Conservation (phyloP, 1,284 basidiomycete genomes). For the Thecaphora thlaspeos region DNA sequence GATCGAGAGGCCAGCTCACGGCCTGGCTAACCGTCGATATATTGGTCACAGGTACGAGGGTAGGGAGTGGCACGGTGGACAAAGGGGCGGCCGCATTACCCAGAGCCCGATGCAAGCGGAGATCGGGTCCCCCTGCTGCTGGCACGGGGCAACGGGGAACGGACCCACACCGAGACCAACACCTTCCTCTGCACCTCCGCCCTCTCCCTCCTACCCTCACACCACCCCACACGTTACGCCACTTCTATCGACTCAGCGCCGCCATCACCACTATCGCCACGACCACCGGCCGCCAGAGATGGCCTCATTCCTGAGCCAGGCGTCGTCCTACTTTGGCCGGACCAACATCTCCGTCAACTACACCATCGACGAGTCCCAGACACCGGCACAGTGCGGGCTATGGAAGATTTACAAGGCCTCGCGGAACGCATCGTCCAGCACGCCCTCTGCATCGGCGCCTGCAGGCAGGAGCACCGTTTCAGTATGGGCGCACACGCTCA, state of each 20-base stretch:
- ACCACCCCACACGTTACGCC: too few species aligned
- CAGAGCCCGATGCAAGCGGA: too few species aligned
- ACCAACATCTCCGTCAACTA: conserved; percentile 54
- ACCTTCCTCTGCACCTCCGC: too few species aligned
- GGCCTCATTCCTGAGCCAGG: conserved; percentile 48
- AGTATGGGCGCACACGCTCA: conserved; percentile 46
- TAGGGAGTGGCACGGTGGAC: too few species aligned
- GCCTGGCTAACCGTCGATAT: too few species aligned
- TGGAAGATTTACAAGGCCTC: conserved; percentile 52
- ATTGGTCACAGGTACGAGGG: too few species aligned
- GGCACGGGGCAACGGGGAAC: too few species aligned
- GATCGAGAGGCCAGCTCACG: too few species aligned
- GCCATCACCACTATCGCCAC: background rate
- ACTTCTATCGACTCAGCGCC: background rate
- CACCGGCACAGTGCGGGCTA: conserved; percentile 44
- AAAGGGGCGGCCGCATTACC: too few species aligned
- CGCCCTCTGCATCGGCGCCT: conserved; percentile 2
- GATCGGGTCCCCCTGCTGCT: too few species aligned
- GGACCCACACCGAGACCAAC: too few species aligned
- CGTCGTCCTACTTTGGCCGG: conserved; percentile 47
- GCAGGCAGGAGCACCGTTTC: conserved; percentile 24
- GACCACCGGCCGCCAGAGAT: conserved; percentile 6
- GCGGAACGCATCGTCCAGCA: conserved; percentile 26
- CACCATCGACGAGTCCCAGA: conserved; percentile 40
- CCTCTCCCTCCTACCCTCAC: too few species aligned